phyloP scores from a whole-genome alignment of 176 grass and related monocot species.

The Sorghum bicolor region DNA sequence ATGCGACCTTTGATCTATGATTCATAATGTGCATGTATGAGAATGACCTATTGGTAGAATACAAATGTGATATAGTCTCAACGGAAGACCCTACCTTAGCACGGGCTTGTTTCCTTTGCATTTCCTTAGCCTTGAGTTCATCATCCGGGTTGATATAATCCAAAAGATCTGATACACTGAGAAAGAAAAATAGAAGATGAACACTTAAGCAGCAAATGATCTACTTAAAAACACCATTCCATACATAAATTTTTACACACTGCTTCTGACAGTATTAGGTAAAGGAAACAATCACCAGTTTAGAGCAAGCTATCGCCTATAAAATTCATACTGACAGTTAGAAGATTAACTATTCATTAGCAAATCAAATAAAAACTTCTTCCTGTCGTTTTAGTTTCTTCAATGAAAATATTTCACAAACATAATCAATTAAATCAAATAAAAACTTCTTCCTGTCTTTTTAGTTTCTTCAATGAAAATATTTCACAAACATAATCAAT shows the following conservation, averaged over 20 bases:
- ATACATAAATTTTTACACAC: background rate
- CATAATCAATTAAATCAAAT: constrained; percentile 19
- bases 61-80: constrained; percentile 22
- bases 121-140: constrained; percentile 90
- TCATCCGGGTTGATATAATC: constrained; percentile 98
- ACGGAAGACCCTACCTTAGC: constrained; percentile 62
- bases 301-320: constrained; percentile 26
- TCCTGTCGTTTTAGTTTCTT: constrained; percentile 5
- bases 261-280: background rate
- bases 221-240: constrained; percentile 2
- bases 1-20: constrained; percentile 70
- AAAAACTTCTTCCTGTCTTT: constrained; percentile 10
- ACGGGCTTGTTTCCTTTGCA: constrained; percentile 92
- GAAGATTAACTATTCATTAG: constrained; percentile 5
- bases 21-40: constrained; percentile 34
- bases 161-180: constrained; percentile 96
- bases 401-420: constrained; percentile 25
- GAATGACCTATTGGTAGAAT: constrained; percentile 25
- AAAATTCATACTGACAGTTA: constrained; percentile 18
- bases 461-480: constrained; percentile 27
- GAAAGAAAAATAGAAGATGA: constrained; percentile 33
- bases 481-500: constrained; percentile 14
- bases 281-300: constrained; percentile 9
- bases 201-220: constrained; percentile 20
- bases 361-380: constrained; percentile 12